phyloP scores from a whole-genome alignment of 805 yeast genomes.

The Kluyveromyces wickerhamii region DNA sequence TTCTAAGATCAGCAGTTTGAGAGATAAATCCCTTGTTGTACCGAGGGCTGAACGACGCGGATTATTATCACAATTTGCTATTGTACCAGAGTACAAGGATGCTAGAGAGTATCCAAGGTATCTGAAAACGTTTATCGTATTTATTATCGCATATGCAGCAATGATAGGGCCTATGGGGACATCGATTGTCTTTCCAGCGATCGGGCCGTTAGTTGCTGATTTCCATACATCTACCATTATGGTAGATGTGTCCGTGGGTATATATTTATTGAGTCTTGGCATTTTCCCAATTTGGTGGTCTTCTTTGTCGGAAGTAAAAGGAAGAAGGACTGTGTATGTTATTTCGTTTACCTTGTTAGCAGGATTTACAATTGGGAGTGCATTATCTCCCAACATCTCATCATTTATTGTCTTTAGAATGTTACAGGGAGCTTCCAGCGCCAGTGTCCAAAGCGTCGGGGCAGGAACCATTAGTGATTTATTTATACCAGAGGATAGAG shows the following conservation, averaged over 20 bases:
- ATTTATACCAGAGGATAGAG: conserved; percentile 59
- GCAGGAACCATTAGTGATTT: conserved; percentile 82
- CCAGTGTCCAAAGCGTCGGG: conserved; percentile 82
- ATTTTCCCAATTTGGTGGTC: conserved; percentile 89
- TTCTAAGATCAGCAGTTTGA: conserved; percentile 6
- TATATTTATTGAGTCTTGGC: conserved; percentile 66
- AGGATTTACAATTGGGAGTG: conserved; percentile 65
- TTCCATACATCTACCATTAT: conserved; percentile 49
- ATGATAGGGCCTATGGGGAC: conserved; percentile 87
- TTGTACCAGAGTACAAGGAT: conserved; percentile 64
- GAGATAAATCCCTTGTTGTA: conserved; percentile 14
- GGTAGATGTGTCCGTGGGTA: conserved; percentile 74
- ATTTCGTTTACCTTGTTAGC: conserved; percentile 55
- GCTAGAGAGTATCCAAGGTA: conserved; percentile 52
- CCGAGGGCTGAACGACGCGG: conserved; percentile 46
- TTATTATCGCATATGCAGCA: conserved; percentile 64
- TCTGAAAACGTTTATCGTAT: conserved; percentile 48
- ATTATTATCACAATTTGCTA: conserved; percentile 39
- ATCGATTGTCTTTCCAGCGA: conserved; percentile 73
- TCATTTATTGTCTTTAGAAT: conserved; percentile 63
- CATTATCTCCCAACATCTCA: conserved; percentile 52
- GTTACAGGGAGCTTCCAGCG: conserved; percentile 71
- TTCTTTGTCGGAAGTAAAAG: conserved; percentile 62
- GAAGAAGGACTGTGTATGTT: conserved; percentile 67
- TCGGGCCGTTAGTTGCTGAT: conserved; percentile 46